phyloP scores from a whole-genome alignment of 495 filamentous ascomycete species.

The Penicillium crystallinum region DNA sequence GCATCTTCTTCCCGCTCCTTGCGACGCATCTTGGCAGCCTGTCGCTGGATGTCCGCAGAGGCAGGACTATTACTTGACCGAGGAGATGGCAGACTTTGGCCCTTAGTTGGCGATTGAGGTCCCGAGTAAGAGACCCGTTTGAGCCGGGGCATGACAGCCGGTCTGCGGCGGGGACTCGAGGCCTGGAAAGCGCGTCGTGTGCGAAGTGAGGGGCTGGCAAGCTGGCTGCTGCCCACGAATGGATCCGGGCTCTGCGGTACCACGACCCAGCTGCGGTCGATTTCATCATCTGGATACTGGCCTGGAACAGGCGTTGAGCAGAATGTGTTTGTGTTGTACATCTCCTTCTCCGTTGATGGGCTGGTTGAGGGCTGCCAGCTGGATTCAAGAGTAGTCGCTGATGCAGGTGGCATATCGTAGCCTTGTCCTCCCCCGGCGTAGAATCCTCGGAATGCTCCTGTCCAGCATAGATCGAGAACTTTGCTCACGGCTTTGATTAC shows the following conservation, averaged over 20 bases:
- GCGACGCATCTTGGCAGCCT: constrained; percentile 59
- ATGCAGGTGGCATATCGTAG: constrained; percentile 45
- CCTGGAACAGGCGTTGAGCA: constrained; percentile 21
- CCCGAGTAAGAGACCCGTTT: constrained; percentile 27
- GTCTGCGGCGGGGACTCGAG: constrained; percentile 26
- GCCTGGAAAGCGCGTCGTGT: constrained; percentile 20
- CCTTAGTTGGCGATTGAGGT: constrained; percentile 38
- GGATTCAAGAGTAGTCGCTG: constrained; percentile 11
- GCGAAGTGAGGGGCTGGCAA: constrained; percentile 18
- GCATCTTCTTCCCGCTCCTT: constrained; percentile 76
- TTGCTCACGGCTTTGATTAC: constrained; percentile 63
- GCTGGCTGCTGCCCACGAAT: constrained; percentile 10
- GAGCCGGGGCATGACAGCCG: constrained; percentile 20
- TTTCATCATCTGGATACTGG: constrained; percentile 47
- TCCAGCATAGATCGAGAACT: constrained; percentile 76
- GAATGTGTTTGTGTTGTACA: constrained; percentile 4
- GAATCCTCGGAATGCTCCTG: constrained; percentile 72
- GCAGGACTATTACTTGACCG: constrained; percentile 40
- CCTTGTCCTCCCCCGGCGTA: constrained; percentile 75
- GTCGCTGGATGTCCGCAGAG: constrained; percentile 58
- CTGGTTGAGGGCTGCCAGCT: constrained; percentile 21
- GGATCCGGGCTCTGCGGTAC: constrained; percentile 41
- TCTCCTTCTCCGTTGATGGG: constrained; percentile 20
- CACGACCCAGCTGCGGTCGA: constrained; percentile 68
- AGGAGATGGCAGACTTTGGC: constrained; percentile 25